phyloP scores from a whole-genome alignment of 148 eudicot species.

The Mesembryanthemum crystallinum region DNA sequence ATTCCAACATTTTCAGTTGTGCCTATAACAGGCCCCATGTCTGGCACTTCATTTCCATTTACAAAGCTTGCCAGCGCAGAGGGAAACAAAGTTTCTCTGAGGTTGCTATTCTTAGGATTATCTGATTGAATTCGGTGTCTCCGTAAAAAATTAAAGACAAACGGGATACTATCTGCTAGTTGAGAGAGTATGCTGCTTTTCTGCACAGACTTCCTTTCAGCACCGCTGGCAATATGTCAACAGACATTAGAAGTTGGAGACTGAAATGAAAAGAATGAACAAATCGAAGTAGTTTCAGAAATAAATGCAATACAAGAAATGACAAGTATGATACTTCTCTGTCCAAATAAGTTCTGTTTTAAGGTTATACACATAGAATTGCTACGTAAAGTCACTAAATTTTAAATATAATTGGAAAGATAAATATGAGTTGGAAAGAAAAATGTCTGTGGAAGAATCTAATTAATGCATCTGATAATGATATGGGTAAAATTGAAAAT shows the following conservation, averaged over 20 bases:
- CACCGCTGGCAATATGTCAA: constrained; percentile 36
- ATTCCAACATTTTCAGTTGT: constrained; percentile 33
- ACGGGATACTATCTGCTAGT: constrained; percentile 68
- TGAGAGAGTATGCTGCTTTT: constrained; percentile 64
- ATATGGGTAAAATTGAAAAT: no score
- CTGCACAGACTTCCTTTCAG: constrained; percentile 38
- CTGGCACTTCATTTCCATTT: constrained; percentile 33
- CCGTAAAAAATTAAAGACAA: constrained; percentile 55
- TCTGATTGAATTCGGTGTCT: constrained; percentile 32
- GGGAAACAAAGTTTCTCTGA: constrained; percentile 31
- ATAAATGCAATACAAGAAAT: not conserved
- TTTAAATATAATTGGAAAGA: no score
- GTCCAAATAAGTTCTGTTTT: no score
- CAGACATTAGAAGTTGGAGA: not conserved
- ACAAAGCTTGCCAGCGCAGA: constrained; percentile 26
- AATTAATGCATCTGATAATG: no score
- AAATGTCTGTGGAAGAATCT: no score
- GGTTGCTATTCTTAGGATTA: constrained; percentile 22
- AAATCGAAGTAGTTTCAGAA: not conserved
- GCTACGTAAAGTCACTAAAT: no score
- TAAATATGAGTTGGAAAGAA: no score
- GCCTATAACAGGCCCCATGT: constrained; percentile 25
- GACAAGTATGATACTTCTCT: not conserved
- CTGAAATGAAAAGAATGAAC: not conserved
- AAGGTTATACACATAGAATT: no score